Evolutionary conservation across 495 filamentous ascomycete genomes (phyloP).

Genomic region (Annulohypoxylon maeteangense): DNA sequence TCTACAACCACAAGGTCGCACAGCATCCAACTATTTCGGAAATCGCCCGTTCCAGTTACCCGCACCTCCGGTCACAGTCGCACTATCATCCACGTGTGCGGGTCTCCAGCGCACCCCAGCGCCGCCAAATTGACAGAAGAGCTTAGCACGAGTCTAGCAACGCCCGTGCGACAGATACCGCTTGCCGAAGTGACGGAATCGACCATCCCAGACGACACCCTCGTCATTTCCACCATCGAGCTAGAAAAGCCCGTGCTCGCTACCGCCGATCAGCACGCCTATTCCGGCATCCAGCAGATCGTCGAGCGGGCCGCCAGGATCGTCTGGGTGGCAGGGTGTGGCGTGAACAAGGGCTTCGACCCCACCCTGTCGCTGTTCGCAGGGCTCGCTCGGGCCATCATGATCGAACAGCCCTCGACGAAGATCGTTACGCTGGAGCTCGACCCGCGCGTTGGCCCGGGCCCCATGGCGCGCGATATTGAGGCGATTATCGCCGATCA

Average conservation of each 20-base stretch:
- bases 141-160: neutral
- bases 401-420: constrained; percentile 51
- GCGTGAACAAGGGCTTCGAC: constrained; percentile 28
- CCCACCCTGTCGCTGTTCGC: constrained; percentile 44
- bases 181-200: neutral
- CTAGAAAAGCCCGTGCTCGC: constrained; percentile 40
- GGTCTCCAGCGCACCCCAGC: neutral
- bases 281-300: constrained; percentile 44
- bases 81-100: constrained; percentile 8
- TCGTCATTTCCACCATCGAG: constrained; percentile 41
- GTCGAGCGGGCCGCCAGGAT: constrained; percentile 45
- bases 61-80: neutral
- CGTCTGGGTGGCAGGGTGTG: constrained; percentile 48
- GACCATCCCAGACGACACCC: neutral
- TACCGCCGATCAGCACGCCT: constrained; percentile 38
- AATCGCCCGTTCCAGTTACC: neutral
- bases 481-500: constrained; percentile 13
- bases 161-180: constrained; percentile 7
- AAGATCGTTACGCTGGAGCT: constrained; percentile 47
- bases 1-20: neutral
- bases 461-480: constrained; percentile 7
- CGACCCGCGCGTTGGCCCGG: constrained; percentile 17
- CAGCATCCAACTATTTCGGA: constrained; percentile 2
- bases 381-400: constrained; percentile 49
- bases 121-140: constrained; percentile 3